These are phyloP conservation scores for Endocalyx cinctus DNA, from an alignment of 2,329 filamentous ascomycete genomes.

Conservation along the genomic window DNA sequence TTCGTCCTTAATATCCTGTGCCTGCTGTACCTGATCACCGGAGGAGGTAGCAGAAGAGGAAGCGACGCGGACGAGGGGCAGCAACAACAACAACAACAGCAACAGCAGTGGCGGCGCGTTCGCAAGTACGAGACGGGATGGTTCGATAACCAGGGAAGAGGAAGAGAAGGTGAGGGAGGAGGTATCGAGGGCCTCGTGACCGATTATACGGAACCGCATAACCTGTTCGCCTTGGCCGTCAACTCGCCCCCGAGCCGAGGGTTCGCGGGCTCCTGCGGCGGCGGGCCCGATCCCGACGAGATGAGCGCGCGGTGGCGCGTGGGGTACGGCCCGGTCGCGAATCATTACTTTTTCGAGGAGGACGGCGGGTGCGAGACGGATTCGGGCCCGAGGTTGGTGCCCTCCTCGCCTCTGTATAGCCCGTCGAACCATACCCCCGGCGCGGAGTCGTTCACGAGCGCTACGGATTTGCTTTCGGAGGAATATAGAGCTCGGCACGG, in stretches of 20 bases:
- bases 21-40: constrained; percentile 56
- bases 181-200: constrained; percentile 51
- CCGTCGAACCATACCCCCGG: too few species aligned
- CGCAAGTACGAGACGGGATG: too few species aligned
- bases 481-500: constrained; percentile 1
- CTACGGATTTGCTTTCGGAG: too few species aligned
- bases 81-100: constrained; percentile 1
- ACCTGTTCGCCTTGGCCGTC: constrained; percentile 67
- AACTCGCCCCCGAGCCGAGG: constrained; percentile 39
- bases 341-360: constrained; percentile 27
- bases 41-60: constrained; percentile 35
- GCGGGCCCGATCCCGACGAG: constrained; percentile 16
- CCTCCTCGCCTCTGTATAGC: neutral
- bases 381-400: constrained; percentile 1
- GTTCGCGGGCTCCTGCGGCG: constrained; percentile 21
- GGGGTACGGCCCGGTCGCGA: constrained; percentile 16
- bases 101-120: neutral
- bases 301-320: constrained; percentile 21
- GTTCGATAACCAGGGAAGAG: too few species aligned
- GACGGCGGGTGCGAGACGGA: constrained; percentile 5
- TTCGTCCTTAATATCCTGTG: constrained; percentile 65
- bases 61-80: constrained; percentile 1
- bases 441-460: constrained; percentile 9
- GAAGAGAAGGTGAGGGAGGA: neutral
- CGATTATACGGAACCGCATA: constrained; percentile 74